These are phyloP conservation scores for Penicillium sp. DNA, from an alignment of 2,329 filamentous ascomycete genomes.

Conservation along the genomic window DNA sequence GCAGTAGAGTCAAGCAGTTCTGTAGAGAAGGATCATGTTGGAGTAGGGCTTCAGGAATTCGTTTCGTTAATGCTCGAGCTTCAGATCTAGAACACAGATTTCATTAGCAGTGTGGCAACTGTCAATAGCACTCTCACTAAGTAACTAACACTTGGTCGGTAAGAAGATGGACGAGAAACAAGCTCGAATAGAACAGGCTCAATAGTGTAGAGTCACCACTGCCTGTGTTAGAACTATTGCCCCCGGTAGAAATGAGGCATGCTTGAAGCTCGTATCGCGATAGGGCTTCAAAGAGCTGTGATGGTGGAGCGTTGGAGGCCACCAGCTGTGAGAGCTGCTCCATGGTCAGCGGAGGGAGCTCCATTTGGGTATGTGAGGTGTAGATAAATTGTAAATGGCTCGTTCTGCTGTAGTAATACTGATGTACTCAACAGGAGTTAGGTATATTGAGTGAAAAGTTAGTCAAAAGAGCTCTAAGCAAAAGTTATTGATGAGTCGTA, in stretches of 20 bases:
- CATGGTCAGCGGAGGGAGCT: constrained; percentile 29
- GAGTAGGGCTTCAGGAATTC: constrained; percentile 34
- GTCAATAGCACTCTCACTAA: neutral
- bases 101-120: neutral
- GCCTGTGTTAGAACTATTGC: constrained; percentile 9
- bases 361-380: constrained; percentile 23
- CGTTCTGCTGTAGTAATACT: neutral
- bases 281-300: constrained; percentile 37
- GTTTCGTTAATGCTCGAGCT: constrained; percentile 40
- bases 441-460: neutral
- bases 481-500: constrained; percentile 4
- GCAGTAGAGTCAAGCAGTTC: constrained; percentile 36
- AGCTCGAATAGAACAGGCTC: constrained; percentile 40
- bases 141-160: constrained; percentile 39
- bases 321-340: constrained; percentile 33
- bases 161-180: constrained; percentile 41
- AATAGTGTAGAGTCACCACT: constrained; percentile 30
- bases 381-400: neutral
- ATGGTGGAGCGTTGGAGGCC: constrained; percentile 28
- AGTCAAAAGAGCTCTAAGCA: neutral
- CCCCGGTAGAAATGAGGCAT: constrained; percentile 28
- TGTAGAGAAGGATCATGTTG: constrained; percentile 33
- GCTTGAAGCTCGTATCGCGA: constrained; percentile 38
- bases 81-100: constrained; percentile 30
- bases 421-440: neutral